Evolutionary conservation across 306 rosid genomes (phyloP).

Genomic region (Elaeagnus macrophylla): DNA sequence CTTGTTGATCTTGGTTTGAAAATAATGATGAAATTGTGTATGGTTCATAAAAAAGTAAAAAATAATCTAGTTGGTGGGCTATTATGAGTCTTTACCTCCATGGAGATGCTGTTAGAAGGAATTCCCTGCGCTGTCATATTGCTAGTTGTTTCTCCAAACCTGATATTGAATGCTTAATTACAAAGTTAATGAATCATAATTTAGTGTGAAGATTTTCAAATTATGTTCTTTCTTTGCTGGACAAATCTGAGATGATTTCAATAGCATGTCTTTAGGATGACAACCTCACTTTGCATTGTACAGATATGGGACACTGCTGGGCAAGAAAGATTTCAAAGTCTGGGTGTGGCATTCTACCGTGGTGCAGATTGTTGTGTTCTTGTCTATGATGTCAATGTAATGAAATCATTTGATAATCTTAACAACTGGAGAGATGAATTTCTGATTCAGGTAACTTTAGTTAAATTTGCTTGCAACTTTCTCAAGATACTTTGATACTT

Average conservation of each 20-base stretch:
- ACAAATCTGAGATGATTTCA: not conserved
- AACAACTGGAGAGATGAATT: constrained; percentile 98
- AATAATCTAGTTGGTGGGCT: too few relatives aligned
- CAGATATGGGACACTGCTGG: constrained; percentile 99
- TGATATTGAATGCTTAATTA: not conserved
- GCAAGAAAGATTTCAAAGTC: constrained; percentile 96
- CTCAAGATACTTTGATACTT: not conserved
- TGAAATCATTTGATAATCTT: constrained; percentile 94
- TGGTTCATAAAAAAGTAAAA: too few relatives aligned
- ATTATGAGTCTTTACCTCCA: too few relatives aligned
- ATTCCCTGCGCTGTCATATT: too few relatives aligned
- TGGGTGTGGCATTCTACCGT: constrained; percentile 98
- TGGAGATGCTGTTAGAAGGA: too few relatives aligned
- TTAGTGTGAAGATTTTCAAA: not conserved
- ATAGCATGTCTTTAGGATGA: constrained; percentile 1
- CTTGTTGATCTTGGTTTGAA: too few relatives aligned
- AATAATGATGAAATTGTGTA: too few relatives aligned
- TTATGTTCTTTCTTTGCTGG: not conserved
- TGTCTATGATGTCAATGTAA: constrained; percentile 92
- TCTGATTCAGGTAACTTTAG: constrained; percentile 71
- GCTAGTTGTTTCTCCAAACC: too few relatives aligned
- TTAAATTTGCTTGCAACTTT: not conserved
- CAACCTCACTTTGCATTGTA: constrained; percentile 6
- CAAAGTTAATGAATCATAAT: not conserved
- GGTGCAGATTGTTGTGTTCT: constrained; percentile 99